Percentiles rank a stretch among this genome's conserved stretches.
These are phyloP conservation scores for Candida hispaniensis DNA, from an alignment of 805 yeast species.

Conservation along the genomic window DNA sequence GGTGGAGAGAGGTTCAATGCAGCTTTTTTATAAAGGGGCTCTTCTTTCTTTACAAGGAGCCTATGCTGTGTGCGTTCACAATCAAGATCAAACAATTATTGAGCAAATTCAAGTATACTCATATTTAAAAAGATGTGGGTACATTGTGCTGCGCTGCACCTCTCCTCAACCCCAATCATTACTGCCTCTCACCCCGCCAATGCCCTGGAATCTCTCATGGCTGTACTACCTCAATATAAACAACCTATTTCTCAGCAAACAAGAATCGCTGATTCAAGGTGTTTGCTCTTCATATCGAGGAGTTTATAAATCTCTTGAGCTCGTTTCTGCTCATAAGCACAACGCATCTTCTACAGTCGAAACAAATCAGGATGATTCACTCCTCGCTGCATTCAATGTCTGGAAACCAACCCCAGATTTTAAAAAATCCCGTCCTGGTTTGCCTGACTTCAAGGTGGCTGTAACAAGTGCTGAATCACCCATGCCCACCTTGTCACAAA, in stretches of 20 bases:
- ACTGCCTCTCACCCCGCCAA: background rate
- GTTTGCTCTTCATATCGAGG: constrained; percentile 7
- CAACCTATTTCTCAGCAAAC: constrained; percentile 8
- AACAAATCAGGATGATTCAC: constrained; percentile 2
- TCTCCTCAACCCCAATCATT: background rate
- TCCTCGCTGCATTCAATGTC: constrained; percentile 38
- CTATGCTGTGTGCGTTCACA: constrained; percentile 41
- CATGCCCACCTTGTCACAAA: constrained; percentile 30
- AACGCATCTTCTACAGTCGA: background rate
- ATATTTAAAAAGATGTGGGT: constrained; percentile 68
- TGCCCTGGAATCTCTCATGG: constrained; percentile 2
- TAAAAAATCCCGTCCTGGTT: constrained; percentile 51
- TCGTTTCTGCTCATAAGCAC: constrained; percentile 22
- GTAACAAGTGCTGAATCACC: constrained; percentile 38
- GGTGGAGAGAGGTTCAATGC: constrained; percentile 65
- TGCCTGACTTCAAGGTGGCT: constrained; percentile 67
- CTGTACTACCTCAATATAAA: constrained; percentile 4
- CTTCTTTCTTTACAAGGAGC: constrained; percentile 53
- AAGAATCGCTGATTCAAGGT: constrained; percentile 3
- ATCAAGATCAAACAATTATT: constrained; percentile 30
- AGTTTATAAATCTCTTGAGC: constrained; percentile 21
- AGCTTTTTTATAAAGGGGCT: constrained; percentile 32
- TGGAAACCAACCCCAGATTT: constrained; percentile 73
- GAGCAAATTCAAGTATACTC: constrained; percentile 60
- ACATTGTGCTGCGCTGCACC: constrained; percentile 39